Evolutionary conservation across 495 filamentous ascomycete species (phyloP).

Genomic region (Trichoderma asperelloides): DNA sequence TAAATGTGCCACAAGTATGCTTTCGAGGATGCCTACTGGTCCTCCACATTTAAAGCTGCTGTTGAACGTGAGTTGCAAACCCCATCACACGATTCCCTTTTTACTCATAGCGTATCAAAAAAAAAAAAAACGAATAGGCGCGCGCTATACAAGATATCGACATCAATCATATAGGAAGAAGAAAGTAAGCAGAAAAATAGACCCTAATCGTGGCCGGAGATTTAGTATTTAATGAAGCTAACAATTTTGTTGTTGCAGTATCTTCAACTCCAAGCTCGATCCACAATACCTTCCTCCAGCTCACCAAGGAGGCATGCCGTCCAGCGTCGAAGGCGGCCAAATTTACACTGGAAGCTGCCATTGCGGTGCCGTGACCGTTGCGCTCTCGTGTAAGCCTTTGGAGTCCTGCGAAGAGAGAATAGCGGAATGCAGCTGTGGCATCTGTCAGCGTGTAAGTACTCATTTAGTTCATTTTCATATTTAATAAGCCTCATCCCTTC

Average conservation of each 20-base stretch:
- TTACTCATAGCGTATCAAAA: too few relatives aligned
- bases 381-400: conserved; percentile 28
- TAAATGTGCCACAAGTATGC: conserved; percentile 27
- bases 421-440: conserved; percentile 36
- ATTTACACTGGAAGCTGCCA: conserved; percentile 43
- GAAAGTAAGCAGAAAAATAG: background rate
- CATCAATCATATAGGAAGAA: conserved; percentile 21
- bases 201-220: too few relatives aligned
- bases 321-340: conserved; percentile 24
- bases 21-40: background rate
- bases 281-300: conserved; percentile 22
- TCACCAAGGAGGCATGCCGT: conserved; percentile 33
- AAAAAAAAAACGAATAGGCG: background rate
- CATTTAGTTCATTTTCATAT: background rate
- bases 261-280: conserved; percentile 23
- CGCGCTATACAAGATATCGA: conserved; percentile 29
- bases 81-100: too few relatives aligned
- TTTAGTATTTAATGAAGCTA: background rate
- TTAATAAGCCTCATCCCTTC: too few relatives aligned
- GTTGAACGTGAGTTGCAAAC: conserved; percentile 19
- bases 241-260: background rate
- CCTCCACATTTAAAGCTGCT: background rate
- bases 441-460: conserved; percentile 30
- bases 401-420: conserved; percentile 16
- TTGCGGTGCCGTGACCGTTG: conserved; percentile 40